Percentiles rank a stretch among this genome's conserved stretches.
phyloP scores from a whole-genome alignment of 257 asterid genomes.

The Solanum piurae region DNA sequence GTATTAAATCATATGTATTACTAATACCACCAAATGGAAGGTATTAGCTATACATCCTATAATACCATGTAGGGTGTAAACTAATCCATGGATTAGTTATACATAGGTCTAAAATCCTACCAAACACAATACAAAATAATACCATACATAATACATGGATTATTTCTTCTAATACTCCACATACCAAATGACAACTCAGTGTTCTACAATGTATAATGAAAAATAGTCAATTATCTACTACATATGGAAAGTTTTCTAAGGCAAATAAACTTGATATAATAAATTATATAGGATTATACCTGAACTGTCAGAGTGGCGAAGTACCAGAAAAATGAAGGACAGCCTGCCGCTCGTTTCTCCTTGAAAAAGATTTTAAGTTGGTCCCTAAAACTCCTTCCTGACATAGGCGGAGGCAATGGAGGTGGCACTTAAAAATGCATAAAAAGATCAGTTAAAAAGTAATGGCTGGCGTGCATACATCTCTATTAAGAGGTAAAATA shows the following conservation, averaged over 20 bases:
- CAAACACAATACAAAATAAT: neutral
- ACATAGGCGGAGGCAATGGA: constrained; percentile 79
- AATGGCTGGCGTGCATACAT: neutral
- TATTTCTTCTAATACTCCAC: neutral
- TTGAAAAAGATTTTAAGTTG: constrained; percentile 56
- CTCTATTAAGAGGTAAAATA: neutral
- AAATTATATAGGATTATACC: constrained; percentile 34
- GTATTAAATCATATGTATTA: neutral
- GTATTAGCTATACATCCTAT: neutral
- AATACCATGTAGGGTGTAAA: neutral
- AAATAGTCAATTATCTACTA: neutral
- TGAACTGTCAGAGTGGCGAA: constrained; percentile 47
- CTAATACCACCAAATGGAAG: neutral
- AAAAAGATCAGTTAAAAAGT: neutral
- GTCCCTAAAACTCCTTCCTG: constrained; percentile 51
- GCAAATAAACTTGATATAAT: constrained; percentile 1
- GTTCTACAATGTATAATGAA: neutral
- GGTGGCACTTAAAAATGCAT: constrained; percentile 58
- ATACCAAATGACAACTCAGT: neutral
- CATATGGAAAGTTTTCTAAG: neutral
- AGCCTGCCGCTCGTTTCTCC: constrained; percentile 57
- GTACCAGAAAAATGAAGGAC: constrained; percentile 88
- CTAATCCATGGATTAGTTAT: neutral
- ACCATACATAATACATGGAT: neutral
- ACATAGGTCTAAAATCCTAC: neutral